These are phyloP conservation scores for Citrus sp. DNA, from an alignment of 345 rosid genomes.

Conservation along the genomic window DNA sequence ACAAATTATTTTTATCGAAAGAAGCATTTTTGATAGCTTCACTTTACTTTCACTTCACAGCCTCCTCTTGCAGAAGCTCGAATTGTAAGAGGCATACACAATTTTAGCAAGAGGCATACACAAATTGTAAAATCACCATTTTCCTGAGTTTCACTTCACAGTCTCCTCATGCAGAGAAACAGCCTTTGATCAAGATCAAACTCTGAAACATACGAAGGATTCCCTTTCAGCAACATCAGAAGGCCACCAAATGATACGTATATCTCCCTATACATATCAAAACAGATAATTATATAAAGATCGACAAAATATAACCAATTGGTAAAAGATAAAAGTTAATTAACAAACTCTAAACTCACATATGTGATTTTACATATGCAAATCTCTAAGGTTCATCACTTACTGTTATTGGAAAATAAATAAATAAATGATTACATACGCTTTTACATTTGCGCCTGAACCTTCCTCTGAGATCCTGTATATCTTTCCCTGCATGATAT, in stretches of 20 bases:
- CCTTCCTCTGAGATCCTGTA: slow-evolving; percentile 23
- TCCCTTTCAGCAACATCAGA: slow-evolving; percentile 23
- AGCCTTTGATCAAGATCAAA: slow-evolving; percentile 23
- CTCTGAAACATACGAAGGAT: slow-evolving; percentile 8
- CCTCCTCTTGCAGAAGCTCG: slow-evolving; percentile 16
- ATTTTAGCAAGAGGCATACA: neutral
- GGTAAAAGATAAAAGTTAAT: neutral
- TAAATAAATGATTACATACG: slow-evolving; percentile 7
- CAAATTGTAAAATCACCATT: neutral
- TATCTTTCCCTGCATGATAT: slow-evolving; percentile 22
- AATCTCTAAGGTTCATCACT: no score
- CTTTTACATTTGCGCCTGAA: slow-evolving; percentile 9
- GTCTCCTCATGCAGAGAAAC: slow-evolving; percentile 23
- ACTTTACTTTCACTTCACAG: neutral
- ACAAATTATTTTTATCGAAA: no score
- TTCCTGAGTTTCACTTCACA: neutral
- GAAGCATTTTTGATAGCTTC: no score
- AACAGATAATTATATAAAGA: no score
- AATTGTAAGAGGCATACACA: neutral
- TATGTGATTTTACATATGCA: no score
- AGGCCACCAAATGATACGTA: slow-evolving; percentile 28
- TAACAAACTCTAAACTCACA: neutral
- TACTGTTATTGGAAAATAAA: no score
- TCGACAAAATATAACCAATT: no score
- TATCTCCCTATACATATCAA: slow-evolving; percentile 8